phyloP scores from a whole-genome alignment of 768 basidiomycete species.

The Suillus paluster region DNA sequence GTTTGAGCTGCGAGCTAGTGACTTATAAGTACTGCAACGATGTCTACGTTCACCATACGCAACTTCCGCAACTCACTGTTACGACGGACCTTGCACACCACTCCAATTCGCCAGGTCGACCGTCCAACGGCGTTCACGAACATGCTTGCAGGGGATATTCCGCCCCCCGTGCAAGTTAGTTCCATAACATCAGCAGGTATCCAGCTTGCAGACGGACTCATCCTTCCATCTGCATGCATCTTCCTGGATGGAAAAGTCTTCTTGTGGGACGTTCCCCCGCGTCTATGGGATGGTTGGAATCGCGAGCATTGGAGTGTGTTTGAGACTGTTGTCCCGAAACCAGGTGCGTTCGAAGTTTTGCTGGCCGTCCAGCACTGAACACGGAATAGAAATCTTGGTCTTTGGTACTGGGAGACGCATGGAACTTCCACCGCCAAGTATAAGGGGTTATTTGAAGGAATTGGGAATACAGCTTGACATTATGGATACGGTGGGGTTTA shows the following conservation, averaged over 20 bases:
- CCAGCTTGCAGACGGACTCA: slow-evolving; percentile 75
- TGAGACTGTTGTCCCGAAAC: slow-evolving; percentile 80
- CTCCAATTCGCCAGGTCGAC: slow-evolving; percentile 14
- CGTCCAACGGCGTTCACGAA: slow-evolving; percentile 56
- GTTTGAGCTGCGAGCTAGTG: no score
- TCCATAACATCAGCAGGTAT: slow-evolving; percentile 69
- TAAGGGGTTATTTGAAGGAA: slow-evolving; percentile 69
- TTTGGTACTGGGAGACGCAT: slow-evolving; percentile 84
- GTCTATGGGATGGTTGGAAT: slow-evolving; percentile 70
- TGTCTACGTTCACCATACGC: neutral
- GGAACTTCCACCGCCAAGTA: slow-evolving; percentile 65
- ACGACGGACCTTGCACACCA: slow-evolving; percentile 9
- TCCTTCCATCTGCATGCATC: slow-evolving; percentile 77
- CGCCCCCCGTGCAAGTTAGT: slow-evolving; percentile 73
- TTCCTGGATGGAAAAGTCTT: slow-evolving; percentile 88
- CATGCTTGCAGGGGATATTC: slow-evolving; percentile 70
- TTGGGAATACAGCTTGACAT: slow-evolving; percentile 89
- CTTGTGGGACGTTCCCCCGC: slow-evolving; percentile 83
- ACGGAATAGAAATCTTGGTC: slow-evolving; percentile 76
- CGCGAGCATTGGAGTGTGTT: slow-evolving; percentile 80
- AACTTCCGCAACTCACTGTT: neutral
- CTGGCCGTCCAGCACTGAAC: neutral
- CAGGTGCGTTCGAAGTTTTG: slow-evolving; percentile 59
- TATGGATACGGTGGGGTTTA: slow-evolving; percentile 70
- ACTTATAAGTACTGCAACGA: neutral